A percentile compares a stretch with the other conserved stretches of the same genome.
Conservation (phyloP, 2,329 filamentous ascomycete species). For the Calycina herbarum region DNA sequence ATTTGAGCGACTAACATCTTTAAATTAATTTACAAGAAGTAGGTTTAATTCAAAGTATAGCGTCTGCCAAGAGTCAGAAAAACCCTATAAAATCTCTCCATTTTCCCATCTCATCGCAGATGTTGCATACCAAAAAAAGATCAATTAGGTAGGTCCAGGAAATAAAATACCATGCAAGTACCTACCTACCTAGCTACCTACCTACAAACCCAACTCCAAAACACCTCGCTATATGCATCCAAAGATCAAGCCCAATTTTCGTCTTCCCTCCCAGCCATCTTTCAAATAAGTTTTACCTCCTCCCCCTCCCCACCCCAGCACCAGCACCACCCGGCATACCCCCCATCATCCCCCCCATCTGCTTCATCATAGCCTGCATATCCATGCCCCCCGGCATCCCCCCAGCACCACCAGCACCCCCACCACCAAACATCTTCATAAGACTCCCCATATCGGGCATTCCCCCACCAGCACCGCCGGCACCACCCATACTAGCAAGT, state of each 20-base stretch:
- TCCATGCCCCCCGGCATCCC: slow-evolving; percentile 60
- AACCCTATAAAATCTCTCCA: too few relatives aligned
- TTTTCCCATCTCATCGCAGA: too few relatives aligned
- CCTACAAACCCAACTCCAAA: not conserved
- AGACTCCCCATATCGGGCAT: slow-evolving; percentile 84
- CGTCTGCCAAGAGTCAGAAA: too few relatives aligned
- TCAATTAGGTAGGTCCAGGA: too few relatives aligned
- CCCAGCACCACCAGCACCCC: slow-evolving; percentile 51
- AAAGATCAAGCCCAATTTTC: not conserved
- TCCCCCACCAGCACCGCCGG: slow-evolving; percentile 55
- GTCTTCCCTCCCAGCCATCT: not conserved
- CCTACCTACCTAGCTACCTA: not conserved
- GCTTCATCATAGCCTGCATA: slow-evolving; percentile 79
- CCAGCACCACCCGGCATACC: slow-evolving; percentile 49
- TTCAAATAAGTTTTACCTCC: slow-evolving; percentile 19
- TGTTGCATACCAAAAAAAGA: too few relatives aligned
- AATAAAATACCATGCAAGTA: not conserved
- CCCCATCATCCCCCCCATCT: slow-evolving; percentile 54
- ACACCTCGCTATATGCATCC: slow-evolving; percentile 1
- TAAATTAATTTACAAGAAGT: too few relatives aligned
- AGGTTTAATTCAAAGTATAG: too few relatives aligned
- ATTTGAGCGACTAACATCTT: too few relatives aligned
- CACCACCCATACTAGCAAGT: slow-evolving; percentile 87
- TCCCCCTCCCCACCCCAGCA: slow-evolving; percentile 29
- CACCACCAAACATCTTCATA: slow-evolving; percentile 85